Evolutionary conservation across 2,329 filamentous ascomycete genomes (phyloP).

Genomic region (Cladosporium velox): DNA sequence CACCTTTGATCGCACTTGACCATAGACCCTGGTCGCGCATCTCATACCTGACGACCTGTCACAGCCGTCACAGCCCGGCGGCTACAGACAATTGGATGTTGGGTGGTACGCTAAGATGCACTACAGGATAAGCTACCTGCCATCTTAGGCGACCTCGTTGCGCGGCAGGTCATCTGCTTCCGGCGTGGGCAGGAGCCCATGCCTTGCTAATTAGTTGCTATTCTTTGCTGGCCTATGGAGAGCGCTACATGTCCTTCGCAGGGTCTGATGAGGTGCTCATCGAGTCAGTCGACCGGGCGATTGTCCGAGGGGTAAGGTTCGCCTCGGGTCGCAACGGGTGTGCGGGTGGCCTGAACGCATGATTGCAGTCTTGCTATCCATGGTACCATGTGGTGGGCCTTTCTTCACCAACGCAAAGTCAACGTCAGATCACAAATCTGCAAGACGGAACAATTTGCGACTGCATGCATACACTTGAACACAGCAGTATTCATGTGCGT

Average conservation of each 20-base stretch:
- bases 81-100: slow-evolving; percentile 25
- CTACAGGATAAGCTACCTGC: slow-evolving; percentile 21
- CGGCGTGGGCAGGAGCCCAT: background rate
- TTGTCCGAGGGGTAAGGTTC: slow-evolving; percentile 10
- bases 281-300: slow-evolving; percentile 10
- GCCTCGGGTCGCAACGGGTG: slow-evolving; percentile 17
- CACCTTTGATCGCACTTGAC: slow-evolving; percentile 17
- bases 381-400: background rate
- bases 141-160: slow-evolving; percentile 11
- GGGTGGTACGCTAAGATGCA: slow-evolving; percentile 9
- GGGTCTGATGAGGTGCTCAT: slow-evolving; percentile 3
- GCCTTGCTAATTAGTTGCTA: slow-evolving; percentile 18
- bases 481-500: slow-evolving; percentile 1
- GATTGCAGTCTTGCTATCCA: background rate
- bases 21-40: slow-evolving; percentile 15
- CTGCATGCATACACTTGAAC: background rate
- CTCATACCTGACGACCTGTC: slow-evolving; percentile 16
- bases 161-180: slow-evolving; percentile 8
- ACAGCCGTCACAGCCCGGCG: slow-evolving; percentile 21
- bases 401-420: background rate
- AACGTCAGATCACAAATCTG: background rate
- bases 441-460: background rate
- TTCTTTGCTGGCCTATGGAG: slow-evolving; percentile 20
- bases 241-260: background rate
- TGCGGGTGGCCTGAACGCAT: slow-evolving; percentile 1